These are phyloP conservation scores for Zymoseptoria ardabiliae DNA, from an alignment of 2,329 filamentous ascomycete genomes.

Conservation along the genomic window DNA sequence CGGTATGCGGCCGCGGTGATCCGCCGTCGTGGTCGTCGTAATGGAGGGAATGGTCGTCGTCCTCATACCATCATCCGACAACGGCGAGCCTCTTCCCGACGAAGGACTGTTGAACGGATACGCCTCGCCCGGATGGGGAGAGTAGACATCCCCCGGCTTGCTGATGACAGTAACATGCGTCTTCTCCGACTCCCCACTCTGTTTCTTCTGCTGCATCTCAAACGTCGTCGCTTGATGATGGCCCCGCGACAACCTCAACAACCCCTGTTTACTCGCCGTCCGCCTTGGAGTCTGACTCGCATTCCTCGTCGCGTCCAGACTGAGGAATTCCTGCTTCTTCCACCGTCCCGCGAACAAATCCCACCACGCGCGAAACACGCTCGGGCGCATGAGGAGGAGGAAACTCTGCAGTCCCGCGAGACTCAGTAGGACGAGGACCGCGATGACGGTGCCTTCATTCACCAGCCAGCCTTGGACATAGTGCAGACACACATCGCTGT, in stretches of 20 bases:
- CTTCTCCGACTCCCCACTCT: not conserved
- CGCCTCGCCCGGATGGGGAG: not conserved
- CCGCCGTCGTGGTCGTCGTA: not conserved
- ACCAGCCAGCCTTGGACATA: constrained; percentile 58
- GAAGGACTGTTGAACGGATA: not conserved
- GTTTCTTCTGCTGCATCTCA: constrained; percentile 26
- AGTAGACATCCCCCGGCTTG: not conserved
- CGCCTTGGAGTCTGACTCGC: constrained; percentile 19
- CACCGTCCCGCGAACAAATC: constrained; percentile 48
- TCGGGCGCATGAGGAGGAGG: constrained; percentile 70
- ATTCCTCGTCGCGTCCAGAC: constrained; percentile 58
- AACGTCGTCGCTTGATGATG: constrained; percentile 27
- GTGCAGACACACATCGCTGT: constrained; percentile 60
- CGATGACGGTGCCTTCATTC: constrained; percentile 67
- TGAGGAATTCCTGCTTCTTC: constrained; percentile 73
- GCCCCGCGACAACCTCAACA: constrained; percentile 20
- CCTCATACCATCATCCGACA: not conserved
- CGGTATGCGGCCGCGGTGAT: constrained; percentile 7
- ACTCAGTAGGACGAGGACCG: constrained; percentile 74
- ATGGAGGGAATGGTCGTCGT: not conserved
- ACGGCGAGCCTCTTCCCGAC: not conserved
- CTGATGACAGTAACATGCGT: not conserved
- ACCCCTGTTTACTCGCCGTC: constrained; percentile 17
- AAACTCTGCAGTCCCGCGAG: constrained; percentile 78
- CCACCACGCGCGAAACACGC: constrained; percentile 80